phyloP scores from a whole-genome alignment of 306 rosid genomes.

The Glycyrrhiza uralensis region DNA sequence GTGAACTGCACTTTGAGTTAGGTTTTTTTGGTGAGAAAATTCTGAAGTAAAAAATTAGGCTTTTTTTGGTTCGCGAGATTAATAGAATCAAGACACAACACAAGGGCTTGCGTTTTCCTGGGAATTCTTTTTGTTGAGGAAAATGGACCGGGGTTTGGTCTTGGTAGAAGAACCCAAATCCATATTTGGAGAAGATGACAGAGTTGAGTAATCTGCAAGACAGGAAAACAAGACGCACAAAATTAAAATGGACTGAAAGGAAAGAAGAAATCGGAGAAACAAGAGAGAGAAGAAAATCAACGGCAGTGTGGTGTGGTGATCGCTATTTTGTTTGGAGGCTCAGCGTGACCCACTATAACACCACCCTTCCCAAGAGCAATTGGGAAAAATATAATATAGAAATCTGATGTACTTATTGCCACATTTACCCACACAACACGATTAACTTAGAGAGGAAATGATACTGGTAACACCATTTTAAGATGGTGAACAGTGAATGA shows the following conservation, averaged over 20 bases:
- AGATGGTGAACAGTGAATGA: too few species aligned
- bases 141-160: conserved; percentile 11
- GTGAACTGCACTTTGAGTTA: too few species aligned
- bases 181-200: conserved; percentile 1
- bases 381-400: too few species aligned
- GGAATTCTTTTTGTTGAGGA: conserved; percentile 2
- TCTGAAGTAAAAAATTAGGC: not conserved
- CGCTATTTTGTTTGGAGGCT: too few species aligned
- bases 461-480: too few species aligned
- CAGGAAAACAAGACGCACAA: not conserved
- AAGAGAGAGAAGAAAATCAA: not conserved
- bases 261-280: not conserved
- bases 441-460: too few species aligned
- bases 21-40: too few species aligned
- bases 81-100: not conserved
- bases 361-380: too few species aligned
- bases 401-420: too few species aligned
- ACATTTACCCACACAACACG: too few species aligned
- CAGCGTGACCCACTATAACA: too few species aligned
- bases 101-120: conserved; percentile 35
- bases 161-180: conserved; percentile 26
- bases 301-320: not conserved
- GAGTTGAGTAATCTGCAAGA: conserved; percentile 6
- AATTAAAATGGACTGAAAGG: not conserved
- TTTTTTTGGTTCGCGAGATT: not conserved